Percentiles rank a stretch among this genome's conserved stretches.
Evolutionary conservation across 2,329 filamentous ascomycete species (phyloP).

Genomic region (Fusarium illudens): DNA sequence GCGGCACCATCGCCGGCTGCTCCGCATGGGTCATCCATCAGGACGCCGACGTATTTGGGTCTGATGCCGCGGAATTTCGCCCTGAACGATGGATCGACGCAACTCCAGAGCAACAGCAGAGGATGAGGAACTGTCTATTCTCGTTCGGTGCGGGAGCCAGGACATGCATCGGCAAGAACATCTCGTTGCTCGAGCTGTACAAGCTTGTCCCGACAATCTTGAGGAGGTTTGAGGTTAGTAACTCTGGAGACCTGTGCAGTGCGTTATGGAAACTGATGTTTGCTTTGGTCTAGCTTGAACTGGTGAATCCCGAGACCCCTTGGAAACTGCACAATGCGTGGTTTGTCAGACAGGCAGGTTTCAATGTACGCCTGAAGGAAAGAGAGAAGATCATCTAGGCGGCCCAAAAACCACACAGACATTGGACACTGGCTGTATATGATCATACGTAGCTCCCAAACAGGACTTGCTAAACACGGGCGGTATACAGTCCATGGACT

Average conservation of each 20-base stretch:
- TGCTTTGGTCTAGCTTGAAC: constrained; percentile 53
- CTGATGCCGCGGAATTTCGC: constrained; percentile 69
- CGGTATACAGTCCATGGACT: no score
- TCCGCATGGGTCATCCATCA: constrained; percentile 79
- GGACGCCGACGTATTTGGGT: constrained; percentile 71
- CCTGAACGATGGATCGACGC: constrained; percentile 72
- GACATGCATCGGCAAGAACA: constrained; percentile 75
- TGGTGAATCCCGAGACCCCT: constrained; percentile 61
- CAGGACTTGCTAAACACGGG: no score
- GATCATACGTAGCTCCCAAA: neutral
- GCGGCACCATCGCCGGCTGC: constrained; percentile 76
- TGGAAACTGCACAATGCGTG: constrained; percentile 68
- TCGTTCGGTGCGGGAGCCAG: constrained; percentile 75
- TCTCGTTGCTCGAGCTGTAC: constrained; percentile 68
- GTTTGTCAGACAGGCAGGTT: constrained; percentile 67
- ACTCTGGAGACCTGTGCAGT: neutral
- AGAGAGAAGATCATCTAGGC: constrained; percentile 4
- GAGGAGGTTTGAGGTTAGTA: constrained; percentile 17
- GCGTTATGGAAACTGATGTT: neutral
- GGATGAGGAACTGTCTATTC: constrained; percentile 24
- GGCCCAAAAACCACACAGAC: neutral
- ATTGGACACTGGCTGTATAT: neutral
- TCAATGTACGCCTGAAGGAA: constrained; percentile 46
- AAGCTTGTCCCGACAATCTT: constrained; percentile 60
- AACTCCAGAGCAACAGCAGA: constrained; percentile 51